These are phyloP conservation scores for Psilocybe mexicana DNA, from an alignment of 1,284 basidiomycete genomes.

Conservation along the genomic window DNA sequence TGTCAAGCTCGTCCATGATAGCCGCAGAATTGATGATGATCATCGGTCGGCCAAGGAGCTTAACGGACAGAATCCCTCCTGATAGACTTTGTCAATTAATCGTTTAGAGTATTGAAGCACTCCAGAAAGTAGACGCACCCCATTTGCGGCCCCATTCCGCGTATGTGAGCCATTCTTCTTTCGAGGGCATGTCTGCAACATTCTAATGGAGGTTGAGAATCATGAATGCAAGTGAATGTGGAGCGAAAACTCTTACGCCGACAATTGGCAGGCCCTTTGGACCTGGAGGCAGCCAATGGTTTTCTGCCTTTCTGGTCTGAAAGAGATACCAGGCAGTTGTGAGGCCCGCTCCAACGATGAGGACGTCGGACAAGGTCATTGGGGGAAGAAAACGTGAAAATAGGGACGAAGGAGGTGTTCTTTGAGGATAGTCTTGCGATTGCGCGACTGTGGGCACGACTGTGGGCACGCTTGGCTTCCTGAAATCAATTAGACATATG, in stretches of 20 bases:
- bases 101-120: neutral
- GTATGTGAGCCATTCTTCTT: constrained; percentile 25
- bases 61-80: constrained; percentile 31
- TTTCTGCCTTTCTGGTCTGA: constrained; percentile 15
- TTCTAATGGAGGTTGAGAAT: constrained; percentile 16
- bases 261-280: constrained; percentile 28
- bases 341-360: constrained; percentile 10
- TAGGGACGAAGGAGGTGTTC: too few species aligned
- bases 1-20: constrained; percentile 34
- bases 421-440: too few species aligned
- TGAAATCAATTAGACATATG: neutral
- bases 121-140: constrained; percentile 11
- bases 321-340: constrained; percentile 14
- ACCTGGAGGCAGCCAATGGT: constrained; percentile 26
- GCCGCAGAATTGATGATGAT: constrained; percentile 36
- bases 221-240: neutral
- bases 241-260: constrained; percentile 20
- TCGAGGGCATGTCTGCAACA: constrained; percentile 22
- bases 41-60: constrained; percentile 34
- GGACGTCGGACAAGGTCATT: constrained; percentile 11
- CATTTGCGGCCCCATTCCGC: constrained; percentile 27
- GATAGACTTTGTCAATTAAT: neutral
- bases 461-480: too few species aligned
- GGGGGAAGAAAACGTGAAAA: neutral
- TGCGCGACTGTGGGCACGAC: too few species aligned